These are phyloP conservation scores for Zygnema circumcarinatum DNA, from an alignment of 139 green algal genomes.

Conservation along the genomic window DNA sequence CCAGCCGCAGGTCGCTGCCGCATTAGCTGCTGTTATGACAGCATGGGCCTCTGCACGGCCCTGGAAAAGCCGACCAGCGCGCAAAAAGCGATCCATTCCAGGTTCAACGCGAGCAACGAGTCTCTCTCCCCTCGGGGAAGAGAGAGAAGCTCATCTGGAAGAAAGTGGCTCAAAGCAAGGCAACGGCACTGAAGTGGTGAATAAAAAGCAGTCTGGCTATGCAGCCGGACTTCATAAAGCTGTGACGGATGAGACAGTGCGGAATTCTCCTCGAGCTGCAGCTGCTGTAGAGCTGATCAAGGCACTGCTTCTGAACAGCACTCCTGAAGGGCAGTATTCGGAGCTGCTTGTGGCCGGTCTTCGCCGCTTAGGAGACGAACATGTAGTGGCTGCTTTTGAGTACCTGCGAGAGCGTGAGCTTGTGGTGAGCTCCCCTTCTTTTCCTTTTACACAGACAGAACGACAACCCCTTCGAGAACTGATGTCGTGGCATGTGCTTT, in stretches of 20 bases:
- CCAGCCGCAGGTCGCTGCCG: neutral
- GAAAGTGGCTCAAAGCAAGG: neutral
- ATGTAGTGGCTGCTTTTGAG: slow-evolving; percentile 44
- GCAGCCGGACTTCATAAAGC: neutral
- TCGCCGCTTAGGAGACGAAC: slow-evolving; percentile 7
- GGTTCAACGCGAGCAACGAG: neutral
- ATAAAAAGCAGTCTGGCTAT: neutral
- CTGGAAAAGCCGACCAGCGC: neutral
- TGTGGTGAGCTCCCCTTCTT: slow-evolving; percentile 19
- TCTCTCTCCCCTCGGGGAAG: neutral
- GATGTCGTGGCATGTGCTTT: too few species aligned
- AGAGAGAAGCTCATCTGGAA: neutral
- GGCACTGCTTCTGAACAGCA: slow-evolving; percentile 12
- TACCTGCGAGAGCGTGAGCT: slow-evolving; percentile 20
- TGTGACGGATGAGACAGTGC: slow-evolving; percentile 1
- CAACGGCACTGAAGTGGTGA: neutral
- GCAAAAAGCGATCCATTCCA: neutral
- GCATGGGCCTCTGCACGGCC: neutral
- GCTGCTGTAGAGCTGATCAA: slow-evolving; percentile 35
- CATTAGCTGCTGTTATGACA: slow-evolving; percentile 4
- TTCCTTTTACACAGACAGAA: too few species aligned
- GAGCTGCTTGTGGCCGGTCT: slow-evolving; percentile 30
- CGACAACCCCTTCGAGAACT: too few species aligned
- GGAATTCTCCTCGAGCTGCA: slow-evolving; percentile 1
- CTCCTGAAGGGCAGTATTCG: slow-evolving; percentile 1